Evolutionary conservation across 306 rosid genomes (phyloP), one percentile per base, ranked within the genome.

Genomic region (Vigna reflexopilosa): DNA sequence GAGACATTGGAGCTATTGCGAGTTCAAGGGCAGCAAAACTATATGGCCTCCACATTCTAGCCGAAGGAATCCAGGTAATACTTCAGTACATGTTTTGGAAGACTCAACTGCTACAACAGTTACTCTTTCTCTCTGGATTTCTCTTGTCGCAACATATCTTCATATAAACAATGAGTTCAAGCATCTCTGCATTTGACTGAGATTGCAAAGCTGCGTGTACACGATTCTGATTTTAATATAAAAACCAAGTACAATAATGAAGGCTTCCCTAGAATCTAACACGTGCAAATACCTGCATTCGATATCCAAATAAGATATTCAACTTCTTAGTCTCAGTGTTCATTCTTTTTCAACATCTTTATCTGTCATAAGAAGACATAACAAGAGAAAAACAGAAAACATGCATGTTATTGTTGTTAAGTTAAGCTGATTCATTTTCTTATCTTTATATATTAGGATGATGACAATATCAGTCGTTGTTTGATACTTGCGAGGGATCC

Each of bases 401-500:
- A 44, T 10, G 14, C 1, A 4, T 44, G 49, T 56, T 79, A 14
- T 74, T 40, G 71, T 64, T 40, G 59, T 54, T 71, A 72, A 38
- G 70, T 68, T 74, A 40, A 80, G 63, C 74, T 77, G 82, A 72
- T 79, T 55, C 72, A 28, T 45, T 62, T 45, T 49, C 20, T 6
- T 36, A 2, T 72, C 45, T 82, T 85, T 51, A 54, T 85, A 42
- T 42, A 30, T 30, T 30, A 92, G 97, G 97, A 88, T 71, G 84
- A 86, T 2, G 82, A 81, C 10, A 90, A 90, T 73, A 72, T 90
- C 50, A 85, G 90, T 59, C 94, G 95, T 62, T 92, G 88, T 72
- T 71, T 87, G 63, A 84, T 92, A 38, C 90, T 92, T 11, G 93
- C 84, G 9, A 85, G 97, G 86, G 97, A 92, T 61, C 93, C 93